Base-by-base conservation (phyloP, 495 filamentous ascomycete genomes). In the Bryoglossum gracile region DNA sequence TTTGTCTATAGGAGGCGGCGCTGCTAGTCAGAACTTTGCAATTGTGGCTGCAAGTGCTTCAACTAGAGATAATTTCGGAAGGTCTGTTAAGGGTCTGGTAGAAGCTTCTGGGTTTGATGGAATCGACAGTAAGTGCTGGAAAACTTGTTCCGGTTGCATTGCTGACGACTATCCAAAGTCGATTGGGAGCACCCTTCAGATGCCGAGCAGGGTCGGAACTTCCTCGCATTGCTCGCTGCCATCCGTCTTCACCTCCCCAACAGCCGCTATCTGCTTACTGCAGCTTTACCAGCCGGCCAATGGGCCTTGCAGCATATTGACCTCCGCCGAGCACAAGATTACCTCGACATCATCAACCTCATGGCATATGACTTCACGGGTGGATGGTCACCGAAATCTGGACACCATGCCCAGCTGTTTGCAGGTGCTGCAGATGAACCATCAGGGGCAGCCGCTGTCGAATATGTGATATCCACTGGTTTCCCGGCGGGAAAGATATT, bases 301-400 rank as follows among this genome's bases (percentile, higher is more conserved):
- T 81, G 81, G 76, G 76, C 82, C 0, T 65, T 95, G 26, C 75
- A 80, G 48, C 74, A 90, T 59, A 92, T 95, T 57, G 78, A 90
- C 59, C 72, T 94, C 13, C 65, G 67, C 34, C 67, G 72, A 24
- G 80, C 83, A 1, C 71, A 80, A 17, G 63, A 75, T 35, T 80
- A 86, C 43, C 71, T 94, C 33, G 87, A 94, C 65, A 75, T 82
- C 46, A 69, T 95, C 59, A 94, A 94, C 58, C 65, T 95, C 18
- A 90, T 84, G 77, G 76, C 85, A 4, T 95, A 94, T 60, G 89
- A 95, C 63, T 94, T 94, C 63, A 76, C 76, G n/a, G 88, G 88
- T 1, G 75, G 84, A 0, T 92, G 88, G 89, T 73, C 76, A 2
- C 61, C 71, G 34, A 68, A 74, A 44, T 76, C 77, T 28, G 88